Evolutionary conservation across 352 stramenopile species (phyloP).

Genomic region (Phytophthora boehmeriae): DNA sequence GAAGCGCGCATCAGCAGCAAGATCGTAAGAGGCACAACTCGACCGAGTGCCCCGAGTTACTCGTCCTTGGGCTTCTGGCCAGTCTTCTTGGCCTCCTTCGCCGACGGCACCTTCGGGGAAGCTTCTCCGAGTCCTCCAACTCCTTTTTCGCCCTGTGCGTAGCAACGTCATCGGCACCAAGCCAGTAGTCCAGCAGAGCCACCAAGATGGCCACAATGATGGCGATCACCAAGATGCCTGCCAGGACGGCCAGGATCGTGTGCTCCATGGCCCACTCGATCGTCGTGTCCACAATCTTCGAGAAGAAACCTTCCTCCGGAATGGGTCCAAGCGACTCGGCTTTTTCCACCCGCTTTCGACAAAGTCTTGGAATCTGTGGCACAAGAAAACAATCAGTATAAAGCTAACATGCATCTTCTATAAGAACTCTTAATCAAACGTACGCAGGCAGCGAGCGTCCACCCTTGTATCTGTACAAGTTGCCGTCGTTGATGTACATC

Average conservation of each 20-base stretch:
- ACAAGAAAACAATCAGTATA: background rate
- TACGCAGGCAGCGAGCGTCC: slow-evolving; percentile 69
- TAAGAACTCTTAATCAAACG: slow-evolving; percentile 8
- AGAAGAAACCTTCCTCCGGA: slow-evolving; percentile 66
- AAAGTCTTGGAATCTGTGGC: slow-evolving; percentile 56
- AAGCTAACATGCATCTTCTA: background rate
- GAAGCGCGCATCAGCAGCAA: slow-evolving; percentile 22
- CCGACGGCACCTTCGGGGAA: slow-evolving; percentile 35
- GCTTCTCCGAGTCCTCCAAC: slow-evolving; percentile 9
- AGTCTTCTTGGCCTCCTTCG: slow-evolving; percentile 38
- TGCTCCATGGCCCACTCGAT: slow-evolving; percentile 77
- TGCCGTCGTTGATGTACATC: slow-evolving; percentile 74
- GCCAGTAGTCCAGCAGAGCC: slow-evolving; percentile 74
- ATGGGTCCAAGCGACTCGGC: slow-evolving; percentile 61
- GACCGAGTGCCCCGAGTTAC: slow-evolving; percentile 31
- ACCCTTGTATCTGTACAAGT: slow-evolving; percentile 83
- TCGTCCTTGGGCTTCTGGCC: slow-evolving; percentile 56
- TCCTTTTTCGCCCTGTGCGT: slow-evolving; percentile 43
- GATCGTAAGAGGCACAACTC: slow-evolving; percentile 20
- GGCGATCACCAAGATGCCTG: slow-evolving; percentile 59
- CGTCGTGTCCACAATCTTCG: slow-evolving; percentile 60
- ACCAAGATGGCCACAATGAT: slow-evolving; percentile 74
- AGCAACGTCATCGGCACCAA: slow-evolving; percentile 66
- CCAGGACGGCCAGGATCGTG: slow-evolving; percentile 67
- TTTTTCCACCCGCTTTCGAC: slow-evolving; percentile 62